phyloP scores from a whole-genome alignment of 805 yeast genomes.

The Hanseniaspora singularis region DNA sequence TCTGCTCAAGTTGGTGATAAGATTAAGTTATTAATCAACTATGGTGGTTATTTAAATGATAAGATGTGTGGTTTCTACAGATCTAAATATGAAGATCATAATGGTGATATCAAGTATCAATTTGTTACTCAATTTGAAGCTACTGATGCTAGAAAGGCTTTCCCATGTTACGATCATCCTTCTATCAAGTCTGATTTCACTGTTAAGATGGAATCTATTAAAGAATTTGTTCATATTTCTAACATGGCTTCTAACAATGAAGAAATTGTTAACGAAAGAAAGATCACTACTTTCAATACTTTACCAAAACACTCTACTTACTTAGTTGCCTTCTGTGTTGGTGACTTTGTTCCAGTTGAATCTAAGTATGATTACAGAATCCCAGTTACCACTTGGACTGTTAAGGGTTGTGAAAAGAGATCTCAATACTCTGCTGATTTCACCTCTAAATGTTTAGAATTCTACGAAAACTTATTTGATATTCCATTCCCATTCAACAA shows the following conservation, averaged over 20 bases:
- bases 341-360: conserved; percentile 40
- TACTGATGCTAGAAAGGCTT: conserved; percentile 75
- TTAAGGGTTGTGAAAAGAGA: conserved; percentile 61
- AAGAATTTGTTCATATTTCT: conserved; percentile 47
- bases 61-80: conserved; percentile 78
- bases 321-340: conserved; percentile 70
- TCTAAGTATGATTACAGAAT: conserved; percentile 50
- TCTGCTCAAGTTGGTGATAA: conserved; percentile 31
- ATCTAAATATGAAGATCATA: conserved; percentile 45
- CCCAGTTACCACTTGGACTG: conserved; percentile 71
- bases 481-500: conserved; percentile 71
- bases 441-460: conserved; percentile 62
- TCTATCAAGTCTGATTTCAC: conserved; percentile 64
- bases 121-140: conserved; percentile 83
- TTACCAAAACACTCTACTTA: conserved; percentile 80
- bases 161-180: conserved; percentile 81
- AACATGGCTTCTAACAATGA: conserved; percentile 56
- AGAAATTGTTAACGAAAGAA: conserved; percentile 30
- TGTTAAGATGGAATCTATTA: conserved; percentile 46
- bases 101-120: conserved; percentile 56
- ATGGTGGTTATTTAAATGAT: conserved; percentile 55
- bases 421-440: conserved; percentile 64
- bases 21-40: conserved; percentile 39
- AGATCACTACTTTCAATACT: conserved; percentile 52
- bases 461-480: conserved; percentile 61